Conservation (phyloP, 2,329 filamentous ascomycete genomes). For the Aspergillus jensenii region DNA sequence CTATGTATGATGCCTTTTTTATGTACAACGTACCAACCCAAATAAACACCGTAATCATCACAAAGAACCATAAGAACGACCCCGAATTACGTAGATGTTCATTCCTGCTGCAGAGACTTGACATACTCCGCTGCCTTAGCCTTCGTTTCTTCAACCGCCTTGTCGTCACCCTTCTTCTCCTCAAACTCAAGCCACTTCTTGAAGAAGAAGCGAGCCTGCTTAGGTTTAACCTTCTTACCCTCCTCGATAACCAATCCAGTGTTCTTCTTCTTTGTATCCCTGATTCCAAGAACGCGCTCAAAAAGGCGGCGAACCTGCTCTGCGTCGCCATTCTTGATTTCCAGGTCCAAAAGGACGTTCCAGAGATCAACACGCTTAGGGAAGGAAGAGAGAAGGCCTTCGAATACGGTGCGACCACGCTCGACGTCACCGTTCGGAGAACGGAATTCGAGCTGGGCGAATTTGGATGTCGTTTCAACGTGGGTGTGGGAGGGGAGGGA, state of each 20-base stretch:
- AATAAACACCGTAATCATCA: slow-evolving; percentile 17
- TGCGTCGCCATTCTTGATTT: slow-evolving; percentile 62
- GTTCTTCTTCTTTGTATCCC: slow-evolving; percentile 44
- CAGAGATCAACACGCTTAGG: slow-evolving; percentile 90
- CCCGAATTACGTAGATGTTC: not conserved
- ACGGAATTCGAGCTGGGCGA: slow-evolving; percentile 88
- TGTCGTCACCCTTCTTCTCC: slow-evolving; percentile 67
- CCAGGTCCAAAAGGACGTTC: slow-evolving; percentile 87
- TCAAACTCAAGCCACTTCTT: slow-evolving; percentile 91
- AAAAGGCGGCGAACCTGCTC: slow-evolving; percentile 74
- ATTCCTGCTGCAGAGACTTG: slow-evolving; percentile 40
- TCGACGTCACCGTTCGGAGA: slow-evolving; percentile 80
- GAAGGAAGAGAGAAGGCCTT: slow-evolving; percentile 78
- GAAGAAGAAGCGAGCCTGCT: slow-evolving; percentile 84
- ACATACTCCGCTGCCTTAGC: slow-evolving; percentile 71
- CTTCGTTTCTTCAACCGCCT: slow-evolving; percentile 69
- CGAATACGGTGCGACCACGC: slow-evolving; percentile 91
- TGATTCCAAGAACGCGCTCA: slow-evolving; percentile 64
- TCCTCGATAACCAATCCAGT: slow-evolving; percentile 26
- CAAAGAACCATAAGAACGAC: not conserved
- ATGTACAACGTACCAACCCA: slow-evolving; percentile 9
- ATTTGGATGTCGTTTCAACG: slow-evolving; percentile 76
- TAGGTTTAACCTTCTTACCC: slow-evolving; percentile 71
- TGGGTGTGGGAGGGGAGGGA: slow-evolving; percentile 70
- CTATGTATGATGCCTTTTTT: slow-evolving; percentile 11